Percentiles rank a stretch among this genome's conserved stretches.
Conservation (phyloP, 129 eudicot genomes). For the Lactuca saligna region DNA sequence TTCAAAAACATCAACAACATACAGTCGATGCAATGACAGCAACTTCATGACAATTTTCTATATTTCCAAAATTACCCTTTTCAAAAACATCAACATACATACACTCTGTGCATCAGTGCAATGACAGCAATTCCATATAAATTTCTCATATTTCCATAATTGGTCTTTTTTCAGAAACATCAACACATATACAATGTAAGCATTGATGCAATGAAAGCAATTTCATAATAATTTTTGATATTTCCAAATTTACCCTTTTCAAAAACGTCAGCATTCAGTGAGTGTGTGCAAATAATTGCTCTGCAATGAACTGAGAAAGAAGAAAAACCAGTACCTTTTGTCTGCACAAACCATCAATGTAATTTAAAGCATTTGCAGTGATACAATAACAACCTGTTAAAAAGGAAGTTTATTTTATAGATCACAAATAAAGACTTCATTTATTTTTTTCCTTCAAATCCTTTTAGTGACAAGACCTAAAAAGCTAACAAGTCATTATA, state of each 20-base stretch:
- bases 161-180: too few relatives aligned
- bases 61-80: slow-evolving; percentile 20
- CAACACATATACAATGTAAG: too few relatives aligned
- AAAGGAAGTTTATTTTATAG: background rate
- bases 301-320: slow-evolving; percentile 11
- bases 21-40: slow-evolving; percentile 8
- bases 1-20: too few relatives aligned
- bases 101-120: too few relatives aligned
- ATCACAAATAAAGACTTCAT: slow-evolving; percentile 19
- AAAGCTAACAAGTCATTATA: background rate
- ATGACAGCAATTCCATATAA: too few relatives aligned
- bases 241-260: too few relatives aligned
- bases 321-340: slow-evolving; percentile 18
- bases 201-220: background rate
- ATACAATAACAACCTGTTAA: slow-evolving; percentile 3
- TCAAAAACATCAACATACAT: slow-evolving; percentile 3
- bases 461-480: background rate
- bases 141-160: too few relatives aligned
- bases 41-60: background rate
- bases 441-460: background rate
- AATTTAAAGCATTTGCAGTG: slow-evolving; percentile 22
- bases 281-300: background rate
- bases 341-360: slow-evolving; percentile 23
- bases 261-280: background rate
- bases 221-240: too few relatives aligned